A percentile compares a stretch with the other conserved stretches of the same genome.
phyloP scores from a whole-genome alignment of 306 rosid species.

The Cucurbita argyrosperma region DNA sequence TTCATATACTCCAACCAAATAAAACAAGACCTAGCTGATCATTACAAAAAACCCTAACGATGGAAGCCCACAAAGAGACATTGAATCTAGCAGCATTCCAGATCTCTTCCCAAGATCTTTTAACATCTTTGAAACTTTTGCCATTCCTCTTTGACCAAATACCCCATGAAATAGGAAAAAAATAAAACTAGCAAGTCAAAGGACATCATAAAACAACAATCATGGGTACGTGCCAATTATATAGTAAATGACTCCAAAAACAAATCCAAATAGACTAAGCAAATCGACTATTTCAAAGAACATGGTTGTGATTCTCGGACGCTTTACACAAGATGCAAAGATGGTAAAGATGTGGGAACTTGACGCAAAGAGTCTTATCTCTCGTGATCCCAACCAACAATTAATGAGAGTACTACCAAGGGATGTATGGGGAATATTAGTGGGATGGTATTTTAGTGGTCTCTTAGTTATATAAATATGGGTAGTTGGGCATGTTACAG shows the following conservation, averaged over 20 bases:
- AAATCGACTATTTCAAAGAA: background rate
- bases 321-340: background rate
- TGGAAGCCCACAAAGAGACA: background rate
- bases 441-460: background rate
- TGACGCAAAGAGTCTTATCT: background rate
- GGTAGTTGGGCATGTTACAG: background rate
- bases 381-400: background rate
- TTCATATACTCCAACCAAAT: background rate
- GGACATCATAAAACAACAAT: background rate
- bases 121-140: background rate
- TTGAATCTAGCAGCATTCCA: background rate
- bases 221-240: background rate
- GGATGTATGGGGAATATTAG: background rate
- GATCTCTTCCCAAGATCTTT: background rate
- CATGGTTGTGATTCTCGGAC: background rate
- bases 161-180: background rate
- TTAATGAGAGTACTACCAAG: background rate
- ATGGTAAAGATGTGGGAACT: too few species aligned
- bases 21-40: background rate
- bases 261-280: background rate
- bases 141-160: background rate
- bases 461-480: background rate
- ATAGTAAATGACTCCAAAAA: background rate
- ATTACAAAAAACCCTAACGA: background rate
- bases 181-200: too few species aligned